Base-by-base conservation (phyloP, 192 early-diverging fungal genomes). In the Spizellomyces punctatus region DNA sequence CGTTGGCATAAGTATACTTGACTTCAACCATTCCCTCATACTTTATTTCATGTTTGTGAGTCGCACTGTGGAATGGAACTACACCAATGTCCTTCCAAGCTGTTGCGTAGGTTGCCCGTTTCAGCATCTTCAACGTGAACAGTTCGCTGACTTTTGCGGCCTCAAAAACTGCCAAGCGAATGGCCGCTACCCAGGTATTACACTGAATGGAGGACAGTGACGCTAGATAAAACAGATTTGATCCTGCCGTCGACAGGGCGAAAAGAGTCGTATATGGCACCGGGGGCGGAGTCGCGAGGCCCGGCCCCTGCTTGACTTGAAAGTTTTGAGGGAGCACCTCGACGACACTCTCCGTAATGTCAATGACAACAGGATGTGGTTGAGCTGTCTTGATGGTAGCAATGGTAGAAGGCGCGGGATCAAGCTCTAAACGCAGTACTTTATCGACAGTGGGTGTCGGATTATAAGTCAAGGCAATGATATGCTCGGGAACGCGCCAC, bases 101-200 rank as follows among this genome's bases (percentile, higher is more conserved):
- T 10, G 48, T 46, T 10, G 66, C 45, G 47, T 58, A 72, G 6
- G 56, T 50, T 1, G 79, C 65, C 6, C 74, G 66, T 54, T 70
- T 59, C 8, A 83, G 49, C 12, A 83, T 41, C 46, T 65, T 58
- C 43, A 72, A 63, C 5, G 81, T 78, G 55, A 71, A 83, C n/a
- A 76, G 46, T 27, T 77, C 63, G 68, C 77, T 80, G 42, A 83
- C 41, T 22, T 67, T 73, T 6, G 59, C 44, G 14, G 62, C n/a
- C 58, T 83, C 82, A 71, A 78, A 83, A 6, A 63, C 49, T 8
- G 74, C 65, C 10, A 83, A 74, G 9, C 82, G 77, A n/a, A 83
- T 77, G 19, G 82, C 77, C 5, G 76, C 71, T 4, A 83, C 72
- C 80, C 80, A 83, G 17, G 66, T 69, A 56, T 83, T 83, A 36